A percentile compares a stretch with the other conserved stretches of the same genome.
phyloP scores from a whole-genome alignment of 768 basidiomycete genomes.

The Lactarius evosmus region DNA sequence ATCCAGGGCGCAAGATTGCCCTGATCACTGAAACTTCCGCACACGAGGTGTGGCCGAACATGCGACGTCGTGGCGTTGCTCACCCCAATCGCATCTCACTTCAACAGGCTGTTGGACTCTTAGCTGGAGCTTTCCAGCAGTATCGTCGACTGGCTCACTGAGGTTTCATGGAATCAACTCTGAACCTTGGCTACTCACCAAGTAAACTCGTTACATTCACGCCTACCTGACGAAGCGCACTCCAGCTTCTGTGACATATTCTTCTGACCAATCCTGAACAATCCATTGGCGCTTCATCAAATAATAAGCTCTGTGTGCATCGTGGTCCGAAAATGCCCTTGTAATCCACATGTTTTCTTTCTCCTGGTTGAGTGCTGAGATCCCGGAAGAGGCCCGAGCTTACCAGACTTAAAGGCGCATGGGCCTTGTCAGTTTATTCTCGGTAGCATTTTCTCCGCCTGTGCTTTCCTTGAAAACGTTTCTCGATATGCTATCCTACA shows the following conservation, averaged over 20 bases:
- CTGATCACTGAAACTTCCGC: too few relatives aligned
- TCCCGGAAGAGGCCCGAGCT: neutral
- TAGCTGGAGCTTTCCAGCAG: neutral
- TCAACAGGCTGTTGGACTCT: neutral
- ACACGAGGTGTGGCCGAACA: too few relatives aligned
- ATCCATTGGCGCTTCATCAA: neutral
- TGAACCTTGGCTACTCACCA: too few relatives aligned
- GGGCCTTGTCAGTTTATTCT: neutral
- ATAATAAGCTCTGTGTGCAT: neutral
- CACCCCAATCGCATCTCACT: too few relatives aligned
- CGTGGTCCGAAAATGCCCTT: too few relatives aligned
- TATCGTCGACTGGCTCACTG: neutral
- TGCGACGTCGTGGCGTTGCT: too few relatives aligned
- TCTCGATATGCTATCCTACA: constrained; percentile 2
- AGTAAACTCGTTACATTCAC: neutral
- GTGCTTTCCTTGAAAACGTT: too few relatives aligned
- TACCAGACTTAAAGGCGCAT: neutral
- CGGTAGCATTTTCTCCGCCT: neutral
- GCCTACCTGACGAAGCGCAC: neutral
- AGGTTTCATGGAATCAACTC: neutral
- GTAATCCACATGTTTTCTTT: neutral
- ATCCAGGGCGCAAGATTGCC: too few relatives aligned
- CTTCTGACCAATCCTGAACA: neutral
- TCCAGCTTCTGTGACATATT: neutral
- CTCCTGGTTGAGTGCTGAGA: neutral